Base-by-base conservation (phyloP, 2,329 filamentous ascomycete species). In the Fusarium virguliforme region DNA sequence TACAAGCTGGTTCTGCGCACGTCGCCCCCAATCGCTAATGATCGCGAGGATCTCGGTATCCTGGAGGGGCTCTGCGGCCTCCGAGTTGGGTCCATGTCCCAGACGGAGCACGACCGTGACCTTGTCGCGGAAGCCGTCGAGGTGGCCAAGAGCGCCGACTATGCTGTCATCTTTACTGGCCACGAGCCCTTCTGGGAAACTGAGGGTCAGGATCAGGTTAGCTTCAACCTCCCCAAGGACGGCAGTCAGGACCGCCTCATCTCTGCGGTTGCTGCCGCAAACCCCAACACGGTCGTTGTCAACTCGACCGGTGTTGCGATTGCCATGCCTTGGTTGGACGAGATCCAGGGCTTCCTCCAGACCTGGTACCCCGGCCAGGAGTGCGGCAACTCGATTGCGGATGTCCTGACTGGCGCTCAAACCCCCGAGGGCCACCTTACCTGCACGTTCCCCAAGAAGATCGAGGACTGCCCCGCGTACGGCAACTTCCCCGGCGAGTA, bases 331-430 rank as follows among this genome's bases (percentile, higher is more conserved):
- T 89, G 88, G 88, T 77, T 85, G 3, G 76, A 81, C 40, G 75
- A 84, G 37, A 83, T 91, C 18, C 87, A 87, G n/a, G 89, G 87
- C 28, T 86, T 92, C 40, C 74, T 91, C 4, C 90, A 87, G 76
- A 85, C 88, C n/a, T 92, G 90, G 90, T 92, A 91, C 75, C 88
- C 89, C 62, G 90, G 91, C 6, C 90, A 92, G 74, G 91, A 92
- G 79, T 87, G 87, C 38, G 91, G 90, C 4, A 91, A 92, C 72
- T 89, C 89, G 2, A 88, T 92, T 65, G 89, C 88, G 4, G 90
- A 92, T 73, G 87, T 92, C 2, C 81, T 92, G 15, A 89, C 90
- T 55, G 91, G 90, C 51, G 84, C 87, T 48, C 84, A 88, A 58
- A 92, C 90, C 72, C 90, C 91, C 2, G 88, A 88, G 65, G 90